Percentiles rank a stretch among this genome's conserved stretches.
These are phyloP conservation scores for Leccinum solheimii DNA, from an alignment of 1,284 basidiomycete species.

Conservation along the genomic window DNA sequence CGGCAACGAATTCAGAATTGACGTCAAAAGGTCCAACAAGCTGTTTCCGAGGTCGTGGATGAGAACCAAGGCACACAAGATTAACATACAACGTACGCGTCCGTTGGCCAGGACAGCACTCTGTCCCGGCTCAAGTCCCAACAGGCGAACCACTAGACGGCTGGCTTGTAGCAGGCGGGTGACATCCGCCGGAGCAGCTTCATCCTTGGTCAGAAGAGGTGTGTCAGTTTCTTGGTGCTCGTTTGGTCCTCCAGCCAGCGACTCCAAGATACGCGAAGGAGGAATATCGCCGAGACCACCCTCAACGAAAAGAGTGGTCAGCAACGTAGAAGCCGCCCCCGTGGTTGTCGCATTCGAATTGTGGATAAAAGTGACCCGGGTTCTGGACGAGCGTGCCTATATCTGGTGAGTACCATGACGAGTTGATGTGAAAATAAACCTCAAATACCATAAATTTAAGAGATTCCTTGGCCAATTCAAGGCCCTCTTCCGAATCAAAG, in stretches of 20 bases:
- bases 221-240: constrained; percentile 32
- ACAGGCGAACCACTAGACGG: constrained; percentile 46
- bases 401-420: constrained; percentile 7
- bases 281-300: constrained; percentile 12
- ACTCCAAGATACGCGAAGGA: constrained; percentile 22
- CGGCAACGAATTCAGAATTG: constrained; percentile 53
- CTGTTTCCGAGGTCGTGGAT: constrained; percentile 38
- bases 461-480: constrained; percentile 58
- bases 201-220: constrained; percentile 40
- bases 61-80: not conserved
- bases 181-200: constrained; percentile 33
- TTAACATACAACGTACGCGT: constrained; percentile 50
- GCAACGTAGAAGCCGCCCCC: constrained; percentile 14
- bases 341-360: constrained; percentile 43
- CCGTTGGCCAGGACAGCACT: constrained; percentile 78
- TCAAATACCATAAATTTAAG: constrained; percentile 62
- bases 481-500: constrained; percentile 66
- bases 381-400: constrained; percentile 45
- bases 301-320: constrained; percentile 19
- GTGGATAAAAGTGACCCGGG: constrained; percentile 66
- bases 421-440: not conserved
- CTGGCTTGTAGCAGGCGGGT: constrained; percentile 38
- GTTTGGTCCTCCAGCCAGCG: constrained; percentile 2
- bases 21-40: constrained; percentile 61
- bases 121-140: constrained; percentile 59